Evolutionary conservation across 495 filamentous ascomycete species (phyloP).

Genomic region (Trichodelitschia bisporula): DNA sequence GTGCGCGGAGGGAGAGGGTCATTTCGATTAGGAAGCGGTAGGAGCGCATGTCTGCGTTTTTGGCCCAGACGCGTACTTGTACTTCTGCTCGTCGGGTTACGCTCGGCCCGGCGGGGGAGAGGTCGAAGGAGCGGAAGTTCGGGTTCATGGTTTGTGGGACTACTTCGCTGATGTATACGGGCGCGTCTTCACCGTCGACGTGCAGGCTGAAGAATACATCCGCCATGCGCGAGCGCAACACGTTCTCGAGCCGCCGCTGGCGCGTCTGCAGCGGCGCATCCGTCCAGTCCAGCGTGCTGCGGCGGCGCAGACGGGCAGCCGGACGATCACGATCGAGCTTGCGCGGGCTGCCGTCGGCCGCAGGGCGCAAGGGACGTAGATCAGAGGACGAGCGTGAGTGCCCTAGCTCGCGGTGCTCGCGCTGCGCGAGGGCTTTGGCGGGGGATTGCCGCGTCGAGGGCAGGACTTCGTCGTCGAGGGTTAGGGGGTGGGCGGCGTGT

Average conservation of each 20-base stretch:
- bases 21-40: conserved; percentile 52
- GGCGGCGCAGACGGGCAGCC: conserved; percentile 29
- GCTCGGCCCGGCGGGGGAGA: conserved; percentile 36
- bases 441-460: conserved; percentile 40
- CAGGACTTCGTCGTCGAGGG: conserved; percentile 68
- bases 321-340: too few species aligned
- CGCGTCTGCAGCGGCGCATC: conserved; percentile 37
- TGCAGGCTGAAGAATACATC: conserved; percentile 82
- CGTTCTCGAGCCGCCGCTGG: conserved; percentile 56
- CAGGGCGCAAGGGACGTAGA: conserved; percentile 16
- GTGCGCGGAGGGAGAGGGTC: conserved; percentile 36
- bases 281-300: conserved; percentile 44
- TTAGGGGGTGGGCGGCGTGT: conserved; percentile 24
- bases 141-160: conserved; percentile 65
- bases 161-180: conserved; percentile 78
- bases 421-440: conserved; percentile 37
- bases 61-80: conserved; percentile 56
- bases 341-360: conserved; percentile 9
- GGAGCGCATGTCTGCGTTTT: conserved; percentile 25
- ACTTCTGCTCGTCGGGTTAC: conserved; percentile 39
- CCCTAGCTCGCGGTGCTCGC: conserved; percentile 28
- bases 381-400: conserved; percentile 55
- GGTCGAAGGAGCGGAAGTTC: conserved; percentile 68
- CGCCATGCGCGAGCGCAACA: conserved; percentile 45
- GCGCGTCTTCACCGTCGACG: conserved; percentile 23